Conservation (phyloP, 1,284 basidiomycete species). For the Trametes polyzona region DNA sequence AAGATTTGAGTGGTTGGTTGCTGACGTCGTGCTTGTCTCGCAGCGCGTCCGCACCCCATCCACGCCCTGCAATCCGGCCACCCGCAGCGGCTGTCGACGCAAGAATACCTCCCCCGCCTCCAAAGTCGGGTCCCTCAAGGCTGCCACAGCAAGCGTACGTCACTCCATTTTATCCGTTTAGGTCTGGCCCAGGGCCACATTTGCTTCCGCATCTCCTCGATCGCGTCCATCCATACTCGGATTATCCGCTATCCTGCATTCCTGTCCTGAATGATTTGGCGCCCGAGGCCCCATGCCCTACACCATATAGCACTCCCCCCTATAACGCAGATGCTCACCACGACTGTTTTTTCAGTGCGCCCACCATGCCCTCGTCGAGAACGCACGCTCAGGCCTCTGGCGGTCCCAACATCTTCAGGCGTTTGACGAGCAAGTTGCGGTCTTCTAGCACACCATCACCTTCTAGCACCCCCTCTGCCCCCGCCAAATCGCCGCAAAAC, state of each 20-base stretch:
- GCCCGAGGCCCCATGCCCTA: background rate
- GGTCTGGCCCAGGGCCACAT: background rate
- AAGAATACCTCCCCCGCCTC: background rate
- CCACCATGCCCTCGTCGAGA: slow-evolving; percentile 11
- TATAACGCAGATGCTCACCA: background rate
- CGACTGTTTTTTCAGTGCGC: slow-evolving; percentile 8
- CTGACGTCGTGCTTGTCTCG: background rate
- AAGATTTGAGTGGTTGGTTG: background rate
- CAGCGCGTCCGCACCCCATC: background rate
- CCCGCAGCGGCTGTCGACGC: background rate
- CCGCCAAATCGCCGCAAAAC: slow-evolving; percentile 1
- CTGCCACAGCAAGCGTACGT: background rate
- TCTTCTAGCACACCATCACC: slow-evolving; percentile 5
- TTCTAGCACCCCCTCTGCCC: background rate
- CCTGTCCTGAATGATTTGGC: slow-evolving; percentile 1
- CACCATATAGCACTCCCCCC: slow-evolving; percentile 2
- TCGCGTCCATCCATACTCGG: slow-evolving; percentile 3
- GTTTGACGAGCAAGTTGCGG: slow-evolving; percentile 26
- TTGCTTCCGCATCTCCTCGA: slow-evolving; percentile 3
- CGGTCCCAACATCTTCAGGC: slow-evolving; percentile 19
- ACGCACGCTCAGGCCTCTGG: background rate
- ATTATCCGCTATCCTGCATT: slow-evolving; percentile 5
- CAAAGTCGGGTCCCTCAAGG: slow-evolving; percentile 2
- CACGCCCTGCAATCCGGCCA: background rate
- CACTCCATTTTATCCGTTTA: background rate